These are phyloP conservation scores for Lachancea dasiensis DNA, from an alignment of 805 yeast genomes.

Conservation along the genomic window DNA sequence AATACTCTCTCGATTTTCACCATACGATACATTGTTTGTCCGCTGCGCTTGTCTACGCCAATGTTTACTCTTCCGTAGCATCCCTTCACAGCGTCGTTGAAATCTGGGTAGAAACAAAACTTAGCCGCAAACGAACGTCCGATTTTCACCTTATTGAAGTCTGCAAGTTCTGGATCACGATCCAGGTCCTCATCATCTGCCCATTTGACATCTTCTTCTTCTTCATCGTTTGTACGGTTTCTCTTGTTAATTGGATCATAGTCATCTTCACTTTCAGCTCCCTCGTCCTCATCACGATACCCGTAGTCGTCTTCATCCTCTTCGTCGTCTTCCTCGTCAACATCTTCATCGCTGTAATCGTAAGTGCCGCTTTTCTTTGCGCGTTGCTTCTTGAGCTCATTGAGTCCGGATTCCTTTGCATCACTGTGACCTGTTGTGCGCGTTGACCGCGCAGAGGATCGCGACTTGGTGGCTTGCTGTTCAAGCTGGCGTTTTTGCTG, in stretches of 20 bases:
- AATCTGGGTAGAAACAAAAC: constrained; percentile 77
- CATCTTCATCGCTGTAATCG: constrained; percentile 41
- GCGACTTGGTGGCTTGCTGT: constrained; percentile 22
- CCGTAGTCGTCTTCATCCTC: constrained; percentile 32
- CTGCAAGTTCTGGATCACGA: constrained; percentile 46
- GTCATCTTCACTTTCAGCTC: constrained; percentile 40
- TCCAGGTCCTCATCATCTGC: constrained; percentile 40
- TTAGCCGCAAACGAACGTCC: constrained; percentile 74
- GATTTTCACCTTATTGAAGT: constrained; percentile 65
- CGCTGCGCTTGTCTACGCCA: constrained; percentile 59
- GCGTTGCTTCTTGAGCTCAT: constrained; percentile 71
- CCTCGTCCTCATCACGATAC: constrained; percentile 36
- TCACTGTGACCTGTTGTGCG: constrained; percentile 37
- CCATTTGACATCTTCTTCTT: constrained; percentile 45
- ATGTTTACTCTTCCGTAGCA: constrained; percentile 80
- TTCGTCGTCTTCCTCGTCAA: constrained; percentile 40
- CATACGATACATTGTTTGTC: constrained; percentile 68
- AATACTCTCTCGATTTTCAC: constrained; percentile 70
- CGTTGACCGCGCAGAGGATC: constrained; percentile 32
- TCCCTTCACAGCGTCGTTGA: constrained; percentile 61
- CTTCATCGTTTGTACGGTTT: constrained; percentile 31
- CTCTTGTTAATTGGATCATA: constrained; percentile 35
- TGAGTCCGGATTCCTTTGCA: constrained; percentile 47
- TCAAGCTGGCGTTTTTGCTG: constrained; percentile 26
- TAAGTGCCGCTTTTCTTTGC: constrained; percentile 50